Base-by-base conservation (phyloP, 108 stramenopile species). In the Nitzschia inconspicua region DNA sequence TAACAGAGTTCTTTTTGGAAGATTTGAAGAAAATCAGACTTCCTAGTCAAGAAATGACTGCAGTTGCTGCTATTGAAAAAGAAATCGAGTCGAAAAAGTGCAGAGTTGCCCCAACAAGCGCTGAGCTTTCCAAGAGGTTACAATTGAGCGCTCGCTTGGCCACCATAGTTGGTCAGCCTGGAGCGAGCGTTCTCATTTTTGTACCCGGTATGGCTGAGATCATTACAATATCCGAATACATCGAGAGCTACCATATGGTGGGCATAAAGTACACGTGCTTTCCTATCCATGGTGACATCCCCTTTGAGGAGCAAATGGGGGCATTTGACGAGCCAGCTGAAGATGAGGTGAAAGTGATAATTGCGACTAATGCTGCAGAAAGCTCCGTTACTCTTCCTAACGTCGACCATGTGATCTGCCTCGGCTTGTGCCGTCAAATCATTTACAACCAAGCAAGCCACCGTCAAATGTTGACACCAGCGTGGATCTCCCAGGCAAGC, bases 351-450 rank as follows among this genome's bases (percentile, higher is more conserved):
- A 96, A 96, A 59, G 78, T 97, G 37, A 83, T 99, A 22, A 79
- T 99, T 25, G 90, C 96, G 2, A 99, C 99, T 0, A 99, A 99
- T 75, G 95, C 97, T 6, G 99, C 99, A 2, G 99, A 99, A 64
- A 85, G 84, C 25, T 94, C 93, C 6, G 79, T 99, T 26, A 99
- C 99, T 16, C 81, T 99, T 10, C 95, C 97, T 11, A 95, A 95
- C 44, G 85, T 96, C 9, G 94, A 95, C 56, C 89, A 94, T 64
- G 99, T 99, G 41, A 93, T 97, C 31, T 96, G 97, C 65, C 67
- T 92, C 16, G 96, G 97, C 39, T 70, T 93, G 3, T 85, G 84
- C 58, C 78, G 78, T 14, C 88, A 89, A 51, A 89, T 93, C 48
- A 57, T 79, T 0, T 93, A 93, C 73, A 88, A 93, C 39, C 20